Evolutionary conservation across 257 asterid genomes (phyloP), one percentile per base, ranked within the genome.

Genomic region (Nemophila menziesii): DNA sequence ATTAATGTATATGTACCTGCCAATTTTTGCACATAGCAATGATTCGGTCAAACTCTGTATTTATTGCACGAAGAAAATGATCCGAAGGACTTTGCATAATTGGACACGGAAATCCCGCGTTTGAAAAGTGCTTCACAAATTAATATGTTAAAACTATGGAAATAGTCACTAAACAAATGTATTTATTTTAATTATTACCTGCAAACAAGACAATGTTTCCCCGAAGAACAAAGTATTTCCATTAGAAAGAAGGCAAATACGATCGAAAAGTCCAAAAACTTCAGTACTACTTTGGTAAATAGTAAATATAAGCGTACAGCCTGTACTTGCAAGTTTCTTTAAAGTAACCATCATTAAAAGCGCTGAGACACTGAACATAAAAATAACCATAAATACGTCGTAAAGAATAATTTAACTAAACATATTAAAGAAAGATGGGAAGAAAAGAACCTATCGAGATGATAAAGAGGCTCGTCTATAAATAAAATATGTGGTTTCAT

Each of bases 31-130:
- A 90, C 92, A 85, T 90, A 5, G 94, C 93, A 47, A 90, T 90
- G 56, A 90, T 90, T 74, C 96, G 69, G 67, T 90, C 99, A 9
- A 90, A 90, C 61, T 90, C 94, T 3, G 96, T 85, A 56, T 90
- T 85, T 66, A 90, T 90, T 43, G 96, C 99, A 46, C 99, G 93
- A 52, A 90, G 85, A 52, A 90, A 90, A 70, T 90, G 99, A 67
- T 90, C 99, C 0, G 99, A 81, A 33, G 99, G 99, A 68, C 99
- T 90, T 82, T 90, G 99, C 99, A 90, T 90, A 63, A 90, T 90
- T 5, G 99, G 99, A 66, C 99, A 90, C 61, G 99, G 99, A 68
- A 90, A 90, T 62, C 99, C 99, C 61, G 99, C 99, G 73, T 90
- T 90, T 8, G 99, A 86, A 69, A 90, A 90, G 70, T 90, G 99